A percentile compares a stretch with the other conserved stretches of the same genome.
phyloP scores from a whole-genome alignment of 2,329 filamentous ascomycete genomes.

The Pseudofabraea citricarpa region DNA sequence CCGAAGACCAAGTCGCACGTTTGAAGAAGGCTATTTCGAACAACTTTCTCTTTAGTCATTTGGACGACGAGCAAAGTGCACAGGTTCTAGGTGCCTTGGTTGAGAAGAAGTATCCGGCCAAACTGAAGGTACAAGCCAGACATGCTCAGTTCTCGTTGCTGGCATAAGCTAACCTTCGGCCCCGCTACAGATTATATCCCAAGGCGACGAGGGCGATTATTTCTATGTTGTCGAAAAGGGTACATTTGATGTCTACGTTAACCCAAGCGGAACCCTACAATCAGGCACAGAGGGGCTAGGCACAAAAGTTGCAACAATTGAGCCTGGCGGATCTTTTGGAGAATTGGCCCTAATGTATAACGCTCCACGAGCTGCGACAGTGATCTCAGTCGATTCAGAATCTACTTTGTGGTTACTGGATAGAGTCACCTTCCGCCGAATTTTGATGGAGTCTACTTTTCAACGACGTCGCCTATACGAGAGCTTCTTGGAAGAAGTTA shows the following conservation, averaged over 20 bases:
- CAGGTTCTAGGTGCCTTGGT: conserved; percentile 87
- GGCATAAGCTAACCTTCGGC: conserved; percentile 3
- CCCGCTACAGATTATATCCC: conserved; percentile 74
- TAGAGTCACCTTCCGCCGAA: conserved; percentile 92
- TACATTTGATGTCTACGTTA: conserved; percentile 86
- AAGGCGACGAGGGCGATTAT: conserved; percentile 93
- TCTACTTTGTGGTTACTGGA: conserved; percentile 93
- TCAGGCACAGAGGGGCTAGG: conserved; percentile 80
- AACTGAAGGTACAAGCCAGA: conserved; percentile 69
- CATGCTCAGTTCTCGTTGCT: too few species aligned
- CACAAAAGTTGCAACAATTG: conserved; percentile 73
- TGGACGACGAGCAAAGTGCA: conserved; percentile 86
- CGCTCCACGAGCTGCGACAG: conserved; percentile 89
- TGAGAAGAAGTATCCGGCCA: conserved; percentile 92
- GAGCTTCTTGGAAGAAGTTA: conserved; percentile 91
- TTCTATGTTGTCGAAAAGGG: conserved; percentile 97
- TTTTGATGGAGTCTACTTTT: conserved; percentile 97
- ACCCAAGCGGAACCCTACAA: conserved; percentile 70
- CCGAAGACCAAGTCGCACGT: conserved; percentile 71
- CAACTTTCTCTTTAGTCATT: conserved; percentile 91
- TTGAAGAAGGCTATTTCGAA: conserved; percentile 76
- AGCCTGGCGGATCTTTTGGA: conserved; percentile 88
- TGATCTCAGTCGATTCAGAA: conserved; percentile 72
- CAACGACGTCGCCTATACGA: conserved; percentile 96
- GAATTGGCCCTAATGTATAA: conserved; percentile 99